Evolutionary conservation across 2,329 filamentous ascomycete species (phyloP), one percentile per base, ranked within the genome.

Genomic region (Coniochaeta pulveracea): DNA sequence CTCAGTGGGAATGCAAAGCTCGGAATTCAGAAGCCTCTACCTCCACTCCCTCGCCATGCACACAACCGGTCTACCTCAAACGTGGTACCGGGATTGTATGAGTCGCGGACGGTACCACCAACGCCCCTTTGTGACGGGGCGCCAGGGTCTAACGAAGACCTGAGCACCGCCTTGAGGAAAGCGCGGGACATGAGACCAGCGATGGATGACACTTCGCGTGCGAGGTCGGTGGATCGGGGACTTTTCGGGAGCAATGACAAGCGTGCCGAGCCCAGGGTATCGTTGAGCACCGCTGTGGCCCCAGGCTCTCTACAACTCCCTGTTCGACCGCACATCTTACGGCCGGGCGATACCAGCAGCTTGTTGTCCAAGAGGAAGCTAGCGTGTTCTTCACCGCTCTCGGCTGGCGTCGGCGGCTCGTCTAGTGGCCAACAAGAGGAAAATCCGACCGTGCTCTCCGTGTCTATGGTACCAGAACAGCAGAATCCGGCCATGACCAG

Each of bases 171-270:
- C 2, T 51, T 58, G 15, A 55, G 61, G 15, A 62, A 57, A 37
- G 51, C 57, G 6, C 59, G 61, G 3, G 60, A 65, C 19, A 46
- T 58, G 47, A 57, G 37, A 34, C 48, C 25, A 27, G 46, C 26
- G 5, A 33, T 43, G n/a, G 68, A 72, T 25, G 64, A 69, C 22
- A 54, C 57, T 15, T 60, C 64, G 3, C 65, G 78, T 22, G 69
- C 73, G 5, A 67, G 65, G 19, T 84, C 80, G 0, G 72, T 75
- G 6, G 80, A 85, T 38, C 64, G 75, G 26, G 65, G 68, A 42
- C 40, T 57, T 3, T 76, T 80, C 34, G 60, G 63, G 15, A 73
- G 62, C 34, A 58, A 64, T 8, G 76, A 84, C 47, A 76, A 79
- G 42, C 76, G 80, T 38, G 70, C 69, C 3, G 67, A 68, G 25